Conservation (phyloP, 495 filamentous ascomycete species). For the Tuber borchii region DNA sequence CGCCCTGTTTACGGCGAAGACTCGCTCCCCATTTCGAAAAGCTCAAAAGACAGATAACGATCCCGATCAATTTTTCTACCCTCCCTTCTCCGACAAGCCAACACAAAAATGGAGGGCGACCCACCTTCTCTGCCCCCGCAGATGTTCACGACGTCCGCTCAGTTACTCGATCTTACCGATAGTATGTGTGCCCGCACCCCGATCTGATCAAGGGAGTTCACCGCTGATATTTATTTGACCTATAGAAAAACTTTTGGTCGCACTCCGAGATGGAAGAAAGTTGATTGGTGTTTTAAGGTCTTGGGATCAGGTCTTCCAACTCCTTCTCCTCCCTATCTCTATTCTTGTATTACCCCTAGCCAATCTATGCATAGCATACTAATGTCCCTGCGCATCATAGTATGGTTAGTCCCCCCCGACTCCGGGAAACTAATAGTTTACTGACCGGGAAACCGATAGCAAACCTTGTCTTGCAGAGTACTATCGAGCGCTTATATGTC, state of each 20-base stretch:
- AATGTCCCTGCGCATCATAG: conserved; percentile 18
- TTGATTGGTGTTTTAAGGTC: conserved; percentile 85
- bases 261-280: conserved; percentile 87
- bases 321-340: background rate
- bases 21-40: background rate
- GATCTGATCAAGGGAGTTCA: background rate
- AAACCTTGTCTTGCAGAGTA: conserved; percentile 89
- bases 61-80: background rate
- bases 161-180: conserved; percentile 90
- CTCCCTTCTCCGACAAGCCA: conserved; percentile 31
- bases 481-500: conserved; percentile 76
- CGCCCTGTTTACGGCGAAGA: background rate
- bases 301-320: conserved; percentile 82
- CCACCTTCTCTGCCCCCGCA: conserved; percentile 61
- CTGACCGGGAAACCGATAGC: conserved; percentile 49
- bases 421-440: background rate
- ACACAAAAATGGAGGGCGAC: conserved; percentile 35
- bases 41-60: background rate
- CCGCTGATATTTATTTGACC: conserved; percentile 6
- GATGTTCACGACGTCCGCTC: conserved; percentile 98
- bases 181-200: conserved; percentile 54
- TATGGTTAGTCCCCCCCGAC: conserved; percentile 23
- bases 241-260: conserved; percentile 83
- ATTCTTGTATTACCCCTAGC: conserved; percentile 4
- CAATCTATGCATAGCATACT: background rate